Base-by-base conservation (phyloP, 345 rosid species). In the Euphorbia peplus region DNA sequence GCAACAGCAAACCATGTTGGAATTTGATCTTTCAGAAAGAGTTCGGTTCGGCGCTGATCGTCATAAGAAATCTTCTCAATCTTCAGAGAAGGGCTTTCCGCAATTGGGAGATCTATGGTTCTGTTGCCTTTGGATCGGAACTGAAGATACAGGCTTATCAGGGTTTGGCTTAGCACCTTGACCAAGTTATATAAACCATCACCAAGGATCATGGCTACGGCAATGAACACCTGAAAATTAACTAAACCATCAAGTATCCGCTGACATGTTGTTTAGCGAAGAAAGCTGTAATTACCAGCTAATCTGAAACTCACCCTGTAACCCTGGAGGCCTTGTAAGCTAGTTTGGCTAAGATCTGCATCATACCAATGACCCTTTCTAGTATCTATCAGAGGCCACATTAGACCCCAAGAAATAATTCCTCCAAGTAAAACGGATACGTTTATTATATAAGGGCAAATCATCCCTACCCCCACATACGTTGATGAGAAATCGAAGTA, bases 401-500 rank as follows among this genome's bases (percentile, higher is more conserved):
- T 61, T 13, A 61, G 50, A 39, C 65, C 65, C 65, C 65, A 61
- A 39, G 65, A 61, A 21, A 61, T 28, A 21, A 61, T 61, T 61
- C 65, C 65, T 39, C 65, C 65, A 19, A 61, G 26, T 12, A 61
- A 48, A 8, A 61, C 50, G 37, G 65, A 61, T 61, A 39, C 24
- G 65, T 61, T 61, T 61, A 61, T 61, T 47, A 61, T 41, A 41
- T 39, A 41, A 19, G 50, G 65, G 65, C 65, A 61, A 61, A 61
- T 61, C 65, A 61, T 61, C n/a, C 65, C 65, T 21, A 61, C 65
- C 41, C 65, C 65, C 30, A 61, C 65, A 41, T 61, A 61, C 18
- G 65, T 61, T 21, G 65, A 24, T 21, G 50, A 41, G 65, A 61
- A 61, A 61, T 61, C 65, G 19, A 61, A 61, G 48, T 10, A 61